These are phyloP conservation scores for Hirschfeldia incana DNA, from an alignment of 345 rosid genomes.

Conservation along the genomic window DNA sequence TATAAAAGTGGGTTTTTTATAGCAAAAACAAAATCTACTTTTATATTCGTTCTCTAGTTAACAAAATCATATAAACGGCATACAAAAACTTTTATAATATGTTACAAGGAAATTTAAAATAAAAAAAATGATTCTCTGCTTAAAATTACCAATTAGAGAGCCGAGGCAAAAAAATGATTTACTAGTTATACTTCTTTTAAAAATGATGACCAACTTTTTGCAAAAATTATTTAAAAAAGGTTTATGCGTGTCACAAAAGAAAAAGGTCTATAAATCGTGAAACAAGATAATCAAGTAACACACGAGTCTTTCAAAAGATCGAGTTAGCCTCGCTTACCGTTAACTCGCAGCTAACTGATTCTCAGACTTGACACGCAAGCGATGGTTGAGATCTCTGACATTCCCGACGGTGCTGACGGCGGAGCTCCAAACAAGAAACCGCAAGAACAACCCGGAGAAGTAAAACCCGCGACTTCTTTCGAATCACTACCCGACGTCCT, in stretches of 20 bases:
- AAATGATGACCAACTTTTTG: background rate
- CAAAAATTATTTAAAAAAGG: background rate
- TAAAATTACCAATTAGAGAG: too few relatives aligned
- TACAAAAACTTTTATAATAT: too few relatives aligned
- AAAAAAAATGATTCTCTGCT: too few relatives aligned
- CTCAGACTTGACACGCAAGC: background rate
- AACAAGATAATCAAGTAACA: background rate
- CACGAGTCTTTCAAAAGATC: background rate
- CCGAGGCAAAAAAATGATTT: too few relatives aligned
- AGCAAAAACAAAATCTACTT: too few relatives aligned
- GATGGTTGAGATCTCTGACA: background rate
- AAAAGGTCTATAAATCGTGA: background rate
- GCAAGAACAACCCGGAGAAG: background rate
- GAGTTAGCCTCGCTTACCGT: background rate
- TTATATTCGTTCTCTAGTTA: too few relatives aligned
- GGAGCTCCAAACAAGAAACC: background rate
- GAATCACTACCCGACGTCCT: background rate
- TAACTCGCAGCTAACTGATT: background rate
- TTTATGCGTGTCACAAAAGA: background rate
- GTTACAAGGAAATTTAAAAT: too few relatives aligned
- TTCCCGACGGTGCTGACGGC: background rate
- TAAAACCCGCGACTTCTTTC: background rate
- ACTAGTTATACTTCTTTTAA: too few relatives aligned
- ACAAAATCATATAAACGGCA: too few relatives aligned
- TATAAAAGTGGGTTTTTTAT: too few relatives aligned